Conservation (phyloP, 2,329 filamentous ascomycete genomes). For the Lecanicillium sp. region DNA sequence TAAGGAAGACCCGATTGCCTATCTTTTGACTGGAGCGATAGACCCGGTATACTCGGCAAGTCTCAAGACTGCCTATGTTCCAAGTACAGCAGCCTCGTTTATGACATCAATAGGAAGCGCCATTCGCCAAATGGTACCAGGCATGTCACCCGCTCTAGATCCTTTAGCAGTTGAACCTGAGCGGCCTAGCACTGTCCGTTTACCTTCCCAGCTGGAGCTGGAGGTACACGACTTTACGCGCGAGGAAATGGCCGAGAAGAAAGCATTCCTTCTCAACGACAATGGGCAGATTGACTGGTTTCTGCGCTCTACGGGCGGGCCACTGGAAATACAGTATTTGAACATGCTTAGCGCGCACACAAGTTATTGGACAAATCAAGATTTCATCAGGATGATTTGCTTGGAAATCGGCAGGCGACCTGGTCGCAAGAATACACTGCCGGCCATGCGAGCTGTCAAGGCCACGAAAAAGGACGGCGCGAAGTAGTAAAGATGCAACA, state of each 20-base stretch:
- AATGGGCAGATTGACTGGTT: conserved; percentile 95
- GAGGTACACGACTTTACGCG: conserved; percentile 92
- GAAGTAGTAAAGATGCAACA: neutral
- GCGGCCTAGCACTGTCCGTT: conserved; percentile 34
- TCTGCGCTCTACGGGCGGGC: conserved; percentile 73
- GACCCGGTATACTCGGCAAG: conserved; percentile 72
- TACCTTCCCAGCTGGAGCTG: conserved; percentile 69
- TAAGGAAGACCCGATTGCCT: conserved; percentile 70
- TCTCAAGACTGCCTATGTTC: conserved; percentile 72
- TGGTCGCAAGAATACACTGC: conserved; percentile 54
- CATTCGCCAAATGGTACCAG: conserved; percentile 55
- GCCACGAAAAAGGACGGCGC: conserved; percentile 27
- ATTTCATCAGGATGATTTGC: conserved; percentile 87
- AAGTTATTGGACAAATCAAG: conserved; percentile 82
- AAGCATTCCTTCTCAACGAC: conserved; percentile 83
- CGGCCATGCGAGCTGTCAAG: conserved; percentile 53
- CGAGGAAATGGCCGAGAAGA: conserved; percentile 86
- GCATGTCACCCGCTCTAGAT: conserved; percentile 27
- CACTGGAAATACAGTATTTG: conserved; percentile 89
- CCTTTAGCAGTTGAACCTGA: conserved; percentile 21
- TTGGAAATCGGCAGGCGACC: conserved; percentile 73
- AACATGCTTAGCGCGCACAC: conserved; percentile 96
- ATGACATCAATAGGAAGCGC: conserved; percentile 57
- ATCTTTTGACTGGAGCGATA: conserved; percentile 83
- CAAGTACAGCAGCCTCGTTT: conserved; percentile 60